A percentile compares a stretch with the other conserved stretches of the same genome.
Evolutionary conservation across 805 yeast genomes (phyloP).

Genomic region (Monosporozyma solicola): DNA sequence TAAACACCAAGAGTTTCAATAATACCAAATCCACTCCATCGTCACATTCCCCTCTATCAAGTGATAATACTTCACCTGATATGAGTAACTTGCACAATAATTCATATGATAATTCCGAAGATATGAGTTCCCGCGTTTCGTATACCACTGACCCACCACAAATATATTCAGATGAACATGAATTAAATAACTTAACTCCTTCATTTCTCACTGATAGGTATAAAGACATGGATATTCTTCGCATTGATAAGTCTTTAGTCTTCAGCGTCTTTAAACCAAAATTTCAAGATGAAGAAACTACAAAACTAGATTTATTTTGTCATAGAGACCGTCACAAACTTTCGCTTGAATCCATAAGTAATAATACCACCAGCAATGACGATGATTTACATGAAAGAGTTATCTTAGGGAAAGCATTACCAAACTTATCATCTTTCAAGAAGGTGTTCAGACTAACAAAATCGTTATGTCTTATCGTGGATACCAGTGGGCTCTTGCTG

Average conservation of each 20-base stretch:
- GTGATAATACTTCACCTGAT: not conserved
- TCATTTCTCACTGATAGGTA: slow-evolving; percentile 21
- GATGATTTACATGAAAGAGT: not conserved
- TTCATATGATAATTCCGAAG: not conserved
- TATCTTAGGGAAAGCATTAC: not conserved
- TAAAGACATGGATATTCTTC: slow-evolving; percentile 17
- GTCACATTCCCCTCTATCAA: not conserved
- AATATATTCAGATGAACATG: not conserved
- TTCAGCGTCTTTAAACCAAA: slow-evolving; percentile 19
- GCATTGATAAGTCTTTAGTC: slow-evolving; percentile 15
- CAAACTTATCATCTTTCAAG: slow-evolving; percentile 14
- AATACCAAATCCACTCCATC: not conserved
- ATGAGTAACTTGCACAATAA: not conserved
- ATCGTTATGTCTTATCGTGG: slow-evolving; percentile 15
- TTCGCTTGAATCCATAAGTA: not conserved
- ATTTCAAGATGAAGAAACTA: slow-evolving; percentile 13
- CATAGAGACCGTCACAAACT: not conserved
- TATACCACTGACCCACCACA: not conserved
- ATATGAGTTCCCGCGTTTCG: not conserved
- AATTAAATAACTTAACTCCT: slow-evolving; percentile 2
- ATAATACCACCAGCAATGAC: not conserved
- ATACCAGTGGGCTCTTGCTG: slow-evolving; percentile 18
- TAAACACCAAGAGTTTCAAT: slow-evolving; percentile 2
- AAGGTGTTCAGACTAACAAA: slow-evolving; percentile 20
- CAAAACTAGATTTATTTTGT: slow-evolving; percentile 12